Conservation (phyloP, 2,329 filamentous ascomycete species). For the Aureobasidium mangrovei region DNA sequence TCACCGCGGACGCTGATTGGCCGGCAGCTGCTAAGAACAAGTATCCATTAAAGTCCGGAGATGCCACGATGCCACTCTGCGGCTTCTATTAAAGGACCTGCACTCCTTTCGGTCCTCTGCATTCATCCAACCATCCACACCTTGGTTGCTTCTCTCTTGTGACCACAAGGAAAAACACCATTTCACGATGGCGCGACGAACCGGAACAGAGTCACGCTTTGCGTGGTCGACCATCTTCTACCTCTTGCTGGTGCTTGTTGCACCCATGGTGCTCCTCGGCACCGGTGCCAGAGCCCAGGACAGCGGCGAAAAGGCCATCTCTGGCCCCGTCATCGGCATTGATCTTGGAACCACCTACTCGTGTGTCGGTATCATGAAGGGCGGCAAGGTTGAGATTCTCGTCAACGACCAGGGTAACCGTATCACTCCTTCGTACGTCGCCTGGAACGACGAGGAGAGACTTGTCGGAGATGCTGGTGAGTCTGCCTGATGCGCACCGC, state of each 20-base stretch:
- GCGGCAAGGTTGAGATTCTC: slow-evolving; percentile 89
- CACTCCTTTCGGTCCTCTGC: background rate
- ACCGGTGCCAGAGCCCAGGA: slow-evolving; percentile 55
- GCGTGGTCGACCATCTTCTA: slow-evolving; percentile 81
- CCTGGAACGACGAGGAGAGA: slow-evolving; percentile 85
- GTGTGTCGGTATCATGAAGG: slow-evolving; percentile 92
- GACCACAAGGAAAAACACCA: background rate
- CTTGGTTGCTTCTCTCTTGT: slow-evolving; percentile 3
- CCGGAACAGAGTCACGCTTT: slow-evolving; percentile 19
- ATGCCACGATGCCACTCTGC: background rate
- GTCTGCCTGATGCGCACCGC: background rate
- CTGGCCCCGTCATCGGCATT: slow-evolving; percentile 86
- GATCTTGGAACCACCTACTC: slow-evolving; percentile 83
- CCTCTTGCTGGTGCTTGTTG: slow-evolving; percentile 77
- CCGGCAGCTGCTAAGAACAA: background rate
- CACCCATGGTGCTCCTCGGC: slow-evolving; percentile 76
- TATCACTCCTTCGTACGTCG: slow-evolving; percentile 62
- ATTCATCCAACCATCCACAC: background rate
- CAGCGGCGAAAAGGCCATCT: slow-evolving; percentile 58
- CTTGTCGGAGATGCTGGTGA: slow-evolving; percentile 82
- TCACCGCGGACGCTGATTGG: no score
- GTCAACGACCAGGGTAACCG: slow-evolving; percentile 96
- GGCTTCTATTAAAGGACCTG: slow-evolving; percentile 10
- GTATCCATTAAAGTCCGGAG: background rate
- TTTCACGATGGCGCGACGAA: slow-evolving; percentile 16